Evolutionary conservation across 768 basidiomycete genomes (phyloP), one percentile per base, ranked within the genome.

Genomic region (Suillus discolor): DNA sequence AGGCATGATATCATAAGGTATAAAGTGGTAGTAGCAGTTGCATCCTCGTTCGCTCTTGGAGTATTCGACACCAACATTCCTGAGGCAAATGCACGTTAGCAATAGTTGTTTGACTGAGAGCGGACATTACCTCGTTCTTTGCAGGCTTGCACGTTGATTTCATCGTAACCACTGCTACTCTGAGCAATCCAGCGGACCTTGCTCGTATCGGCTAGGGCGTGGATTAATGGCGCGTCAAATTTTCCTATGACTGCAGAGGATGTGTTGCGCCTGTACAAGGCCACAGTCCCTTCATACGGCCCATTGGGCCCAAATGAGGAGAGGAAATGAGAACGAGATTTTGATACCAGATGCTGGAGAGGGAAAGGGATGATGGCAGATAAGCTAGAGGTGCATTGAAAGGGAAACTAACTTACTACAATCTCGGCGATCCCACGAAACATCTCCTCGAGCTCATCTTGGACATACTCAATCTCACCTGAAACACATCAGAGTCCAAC

Each of bases 121-220:
- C n/a, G n/a, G 45, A 68, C 77, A 25, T 42, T 69, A 89, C 91
- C 91, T 74, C 83, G 83, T 23, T 82, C 85, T 73, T 87, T 91
- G 75, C 88, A 89, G 2, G 88, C 89, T 28, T 79, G 79, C 23
- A 93, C 86, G 71, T 94, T 90, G 66, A 95, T 88, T 64, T 88
- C 86, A 74, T 96, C 93, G 71, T 96, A 96, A 0, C 94, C 93
- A 0, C 93, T 91, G 15, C 93, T 93, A 65, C 93, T 94, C 76
- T 94, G 93, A 7, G 89, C 90, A 71, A 95, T 91, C 88, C 89
- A 93, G 73, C 88, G 88, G 62, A 94, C 83, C 28, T 79, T 80
- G 1, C 79, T 67, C 28, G 79, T 80, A n/a, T 61, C 66, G 1
- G 93, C 87, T 9, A 95, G 80, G 0, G 82, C 84, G 55, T 83